Conservation (phyloP, 2,329 filamentous ascomycete species). For the Penicillium sp. region DNA sequence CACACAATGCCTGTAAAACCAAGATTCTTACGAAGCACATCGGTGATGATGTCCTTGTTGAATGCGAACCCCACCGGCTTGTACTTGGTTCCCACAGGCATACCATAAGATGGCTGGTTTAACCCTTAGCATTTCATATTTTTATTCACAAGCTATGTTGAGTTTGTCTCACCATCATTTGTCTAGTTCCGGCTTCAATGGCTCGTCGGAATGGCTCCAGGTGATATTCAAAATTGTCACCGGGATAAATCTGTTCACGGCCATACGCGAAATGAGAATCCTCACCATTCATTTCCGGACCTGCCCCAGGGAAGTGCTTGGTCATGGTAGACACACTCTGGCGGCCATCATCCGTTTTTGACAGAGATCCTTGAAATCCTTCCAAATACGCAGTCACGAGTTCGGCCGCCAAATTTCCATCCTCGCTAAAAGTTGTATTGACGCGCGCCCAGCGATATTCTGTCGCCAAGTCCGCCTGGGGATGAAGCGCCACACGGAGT, state of each 20-base stretch:
- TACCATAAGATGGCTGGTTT: neutral
- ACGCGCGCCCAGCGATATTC: conserved; percentile 52
- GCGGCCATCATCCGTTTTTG: neutral
- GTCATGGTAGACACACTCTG: conserved; percentile 37
- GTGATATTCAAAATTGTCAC: conserved; percentile 43
- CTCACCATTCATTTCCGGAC: conserved; percentile 47
- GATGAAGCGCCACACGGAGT: conserved; percentile 47
- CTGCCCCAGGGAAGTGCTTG: conserved; percentile 54
- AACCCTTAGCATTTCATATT: too few relatives aligned
- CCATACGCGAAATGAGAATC: conserved; percentile 53
- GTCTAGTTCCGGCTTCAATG: neutral
- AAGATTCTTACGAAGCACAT: conserved; percentile 45
- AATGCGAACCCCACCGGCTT: conserved; percentile 42
- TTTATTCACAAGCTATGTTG: neutral
- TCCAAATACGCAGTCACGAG: neutral
- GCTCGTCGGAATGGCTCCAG: neutral
- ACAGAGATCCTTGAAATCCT: neutral
- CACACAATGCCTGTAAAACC: conserved; percentile 52
- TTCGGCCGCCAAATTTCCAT: conserved; percentile 19
- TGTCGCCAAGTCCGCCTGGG: conserved; percentile 50
- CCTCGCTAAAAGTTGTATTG: conserved; percentile 46
- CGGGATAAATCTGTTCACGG: conserved; percentile 51
- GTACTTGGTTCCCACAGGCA: neutral
- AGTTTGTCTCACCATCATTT: too few relatives aligned
- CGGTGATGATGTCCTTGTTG: conserved; percentile 51